Evolutionary conservation across 441 rosid genomes (phyloP), one percentile per base, ranked within the genome.

Genomic region (Lagerstroemia fauriei): DNA sequence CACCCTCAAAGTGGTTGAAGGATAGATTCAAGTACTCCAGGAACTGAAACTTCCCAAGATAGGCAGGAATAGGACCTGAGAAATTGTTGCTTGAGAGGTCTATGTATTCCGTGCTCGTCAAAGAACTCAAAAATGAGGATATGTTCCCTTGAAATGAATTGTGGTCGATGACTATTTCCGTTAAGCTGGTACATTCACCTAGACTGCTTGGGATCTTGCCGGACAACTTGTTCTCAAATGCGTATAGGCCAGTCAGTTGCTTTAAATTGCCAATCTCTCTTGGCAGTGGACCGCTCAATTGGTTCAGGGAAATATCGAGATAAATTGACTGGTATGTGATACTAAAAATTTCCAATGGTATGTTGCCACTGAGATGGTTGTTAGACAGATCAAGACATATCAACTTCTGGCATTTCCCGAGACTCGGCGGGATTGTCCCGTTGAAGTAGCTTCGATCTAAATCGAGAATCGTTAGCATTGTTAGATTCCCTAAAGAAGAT

Each of bases 51-150:
- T 53, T 53, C 59, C 59, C 59, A 6, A 53, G 24, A 53, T 16
- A 53, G 16, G 59, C 24, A 16, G 59, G 59, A 53, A 53, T 53
- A 20, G 7, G 59, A 53, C 59, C 59, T 20, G 59, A 53, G 59
- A 53, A 53, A 53, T 53, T 84, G 83, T 86, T 86, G 24, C 59
- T 53, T 3, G 59, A 53, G 59, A 53, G 59, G 24, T 53, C 59
- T 16, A 53, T 53, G 59, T 53, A 16, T 16, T 53, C 59, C 22
- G 20, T 53, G 59, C 59, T 53, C 59, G 20, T 53, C 59, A 53
- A 53, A 24, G 59, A 20, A 20, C 59, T 53, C 18, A 53, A 53
- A 16, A 53, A 53, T 53, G 59, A 53, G 59, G 59, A 53, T 14
- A 53, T 53, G 59, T 53, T 53, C 22, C 59, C 20, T 53, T 16